Evolutionary conservation across 495 filamentous ascomycete genomes (phyloP).

Genomic region (Lasiosphaeris hirsuta): DNA sequence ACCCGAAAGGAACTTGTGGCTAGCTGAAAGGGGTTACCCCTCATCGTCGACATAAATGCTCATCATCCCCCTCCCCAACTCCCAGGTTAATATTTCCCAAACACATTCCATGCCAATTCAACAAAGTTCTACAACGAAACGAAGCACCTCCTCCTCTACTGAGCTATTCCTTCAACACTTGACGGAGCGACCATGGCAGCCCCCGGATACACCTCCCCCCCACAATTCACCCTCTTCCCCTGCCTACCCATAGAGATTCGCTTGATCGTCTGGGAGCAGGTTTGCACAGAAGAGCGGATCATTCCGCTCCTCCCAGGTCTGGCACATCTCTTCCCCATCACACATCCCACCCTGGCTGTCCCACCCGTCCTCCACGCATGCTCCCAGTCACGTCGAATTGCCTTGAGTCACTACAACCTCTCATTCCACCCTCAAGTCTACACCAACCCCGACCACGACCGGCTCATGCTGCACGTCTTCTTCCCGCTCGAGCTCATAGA

Average conservation of each 20-base stretch:
- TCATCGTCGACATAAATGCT: too few relatives aligned
- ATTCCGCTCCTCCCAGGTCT: not conserved
- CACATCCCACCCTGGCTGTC: not conserved
- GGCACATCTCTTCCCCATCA: not conserved
- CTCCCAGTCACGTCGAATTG: not conserved
- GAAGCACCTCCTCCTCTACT: too few relatives aligned
- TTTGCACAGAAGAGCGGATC: not conserved
- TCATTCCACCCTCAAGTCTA: not conserved
- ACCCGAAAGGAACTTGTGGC: too few relatives aligned
- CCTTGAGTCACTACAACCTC: not conserved
- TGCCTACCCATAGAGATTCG: not conserved
- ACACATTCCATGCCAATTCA: too few relatives aligned
- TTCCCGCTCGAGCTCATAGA: not conserved
- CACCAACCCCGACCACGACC: constrained; percentile 1
- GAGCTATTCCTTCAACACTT: too few relatives aligned
- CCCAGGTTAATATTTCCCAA: too few relatives aligned
- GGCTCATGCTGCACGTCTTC: constrained; percentile 1
- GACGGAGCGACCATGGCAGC: not conserved
- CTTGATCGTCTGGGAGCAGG: not conserved
- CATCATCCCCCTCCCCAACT: too few relatives aligned
- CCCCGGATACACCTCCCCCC: not conserved
- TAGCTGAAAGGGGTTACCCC: too few relatives aligned
- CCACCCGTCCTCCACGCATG: constrained; percentile 1
- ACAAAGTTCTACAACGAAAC: too few relatives aligned
- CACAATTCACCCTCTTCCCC: not conserved